A percentile compares a stretch with the other conserved stretches of the same genome.
Evolutionary conservation across 495 filamentous ascomycete genomes (phyloP).

Genomic region (Cercophora scortea): DNA sequence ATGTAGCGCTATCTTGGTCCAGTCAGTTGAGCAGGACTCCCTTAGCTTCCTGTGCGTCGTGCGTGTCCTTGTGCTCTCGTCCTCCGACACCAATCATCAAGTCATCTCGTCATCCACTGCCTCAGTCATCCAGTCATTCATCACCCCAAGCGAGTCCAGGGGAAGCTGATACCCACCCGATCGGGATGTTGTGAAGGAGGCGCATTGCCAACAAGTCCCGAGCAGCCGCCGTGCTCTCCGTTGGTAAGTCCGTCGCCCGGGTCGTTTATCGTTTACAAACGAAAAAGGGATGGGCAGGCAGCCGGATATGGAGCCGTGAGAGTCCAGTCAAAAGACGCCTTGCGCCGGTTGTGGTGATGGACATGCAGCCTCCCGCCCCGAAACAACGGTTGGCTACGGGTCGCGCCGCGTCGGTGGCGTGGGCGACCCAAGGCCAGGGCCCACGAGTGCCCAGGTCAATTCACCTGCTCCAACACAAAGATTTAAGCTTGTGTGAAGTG

Average conservation of each 20-base stretch:
- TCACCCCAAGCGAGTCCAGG: too few relatives aligned
- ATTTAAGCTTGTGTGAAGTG: too few relatives aligned
- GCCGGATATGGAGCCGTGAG: neutral
- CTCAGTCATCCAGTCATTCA: too few relatives aligned
- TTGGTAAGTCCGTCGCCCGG: neutral
- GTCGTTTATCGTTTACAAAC: constrained; percentile 4
- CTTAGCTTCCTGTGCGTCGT: too few relatives aligned
- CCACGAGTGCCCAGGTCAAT: too few relatives aligned
- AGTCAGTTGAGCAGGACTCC: too few relatives aligned
- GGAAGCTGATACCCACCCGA: constrained; percentile 2
- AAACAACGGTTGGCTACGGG: constrained; percentile 21
- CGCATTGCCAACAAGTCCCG: constrained; percentile 5
- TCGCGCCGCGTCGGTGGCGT: constrained; percentile 8
- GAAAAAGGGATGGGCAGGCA: constrained; percentile 1
- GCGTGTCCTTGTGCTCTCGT: too few relatives aligned
- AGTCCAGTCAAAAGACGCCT: neutral
- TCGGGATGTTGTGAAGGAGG: constrained; percentile 4
- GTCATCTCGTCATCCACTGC: too few relatives aligned
- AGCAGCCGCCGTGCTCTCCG: neutral
- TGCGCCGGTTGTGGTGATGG: constrained; percentile 15
- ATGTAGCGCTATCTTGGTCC: too few relatives aligned
- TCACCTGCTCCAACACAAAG: too few relatives aligned
- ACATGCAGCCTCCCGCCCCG: constrained; percentile 20
- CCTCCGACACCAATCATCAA: too few relatives aligned
- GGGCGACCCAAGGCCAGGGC: neutral